These are phyloP conservation scores for Panicum miliaceum DNA, from an alignment of 176 grass and related monocot species.

Conservation along the genomic window DNA sequence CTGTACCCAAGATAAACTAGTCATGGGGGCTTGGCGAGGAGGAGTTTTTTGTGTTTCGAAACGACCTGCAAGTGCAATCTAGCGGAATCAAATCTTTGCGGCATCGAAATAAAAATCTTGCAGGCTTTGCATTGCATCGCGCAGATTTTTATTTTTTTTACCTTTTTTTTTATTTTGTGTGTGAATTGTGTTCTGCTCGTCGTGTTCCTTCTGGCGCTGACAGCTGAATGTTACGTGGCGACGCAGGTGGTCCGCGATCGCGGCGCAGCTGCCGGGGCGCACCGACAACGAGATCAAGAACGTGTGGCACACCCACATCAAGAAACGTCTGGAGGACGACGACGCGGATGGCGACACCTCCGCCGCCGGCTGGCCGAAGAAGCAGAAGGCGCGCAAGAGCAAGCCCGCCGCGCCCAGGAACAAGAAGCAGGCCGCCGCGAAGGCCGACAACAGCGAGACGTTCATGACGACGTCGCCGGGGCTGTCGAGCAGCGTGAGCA, in stretches of 20 bases:
- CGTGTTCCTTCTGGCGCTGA: constrained; percentile 17
- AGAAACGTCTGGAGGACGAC: constrained; percentile 50
- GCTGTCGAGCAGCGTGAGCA: constrained; percentile 51
- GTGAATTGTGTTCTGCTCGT: neutral
- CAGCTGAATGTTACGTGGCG: constrained; percentile 12
- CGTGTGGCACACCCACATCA: constrained; percentile 65
- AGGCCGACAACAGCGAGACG: neutral
- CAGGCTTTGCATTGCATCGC: neutral
- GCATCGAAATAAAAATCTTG: neutral
- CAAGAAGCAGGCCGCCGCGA: neutral
- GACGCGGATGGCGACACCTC: neutral
- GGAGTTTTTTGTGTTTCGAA: constrained; percentile 30
- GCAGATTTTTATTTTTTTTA: neutral
- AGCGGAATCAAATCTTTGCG: constrained; percentile 48
- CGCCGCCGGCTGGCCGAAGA: neutral
- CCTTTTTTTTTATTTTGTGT: too few species aligned
- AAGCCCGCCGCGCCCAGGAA: neutral
- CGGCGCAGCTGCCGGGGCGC: constrained; percentile 58
- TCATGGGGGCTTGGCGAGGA: neutral
- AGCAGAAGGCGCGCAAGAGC: constrained; percentile 40
- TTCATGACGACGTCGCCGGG: constrained; percentile 22
- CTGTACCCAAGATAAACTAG: constrained; percentile 25
- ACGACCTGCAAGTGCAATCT: constrained; percentile 20
- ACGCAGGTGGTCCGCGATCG: constrained; percentile 62
- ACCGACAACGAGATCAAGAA: constrained; percentile 78